A percentile compares a stretch with the other conserved stretches of the same genome.
Conservation (phyloP, 352 stramenopile genomes). For the Globisporangium cederbergense region DNA sequence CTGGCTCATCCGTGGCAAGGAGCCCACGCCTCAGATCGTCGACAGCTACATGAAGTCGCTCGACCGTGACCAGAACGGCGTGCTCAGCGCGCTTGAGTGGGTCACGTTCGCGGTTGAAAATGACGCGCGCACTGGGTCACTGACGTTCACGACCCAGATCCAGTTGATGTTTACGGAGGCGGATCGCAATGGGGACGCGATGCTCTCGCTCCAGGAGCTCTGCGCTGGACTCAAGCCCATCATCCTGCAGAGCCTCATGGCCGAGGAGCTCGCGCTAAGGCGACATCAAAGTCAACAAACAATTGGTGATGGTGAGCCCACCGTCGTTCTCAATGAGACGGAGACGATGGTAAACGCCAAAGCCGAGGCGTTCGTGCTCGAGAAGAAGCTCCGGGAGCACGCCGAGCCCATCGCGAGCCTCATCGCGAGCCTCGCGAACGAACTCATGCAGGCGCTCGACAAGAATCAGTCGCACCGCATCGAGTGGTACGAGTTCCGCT, state of each 20-base stretch:
- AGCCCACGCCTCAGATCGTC: constrained; percentile 35
- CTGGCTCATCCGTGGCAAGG: constrained; percentile 66
- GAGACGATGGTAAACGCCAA: not conserved
- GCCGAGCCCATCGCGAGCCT: constrained; percentile 32
- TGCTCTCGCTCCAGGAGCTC: constrained; percentile 54
- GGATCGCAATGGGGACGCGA: constrained; percentile 52
- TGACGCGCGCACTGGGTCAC: constrained; percentile 33
- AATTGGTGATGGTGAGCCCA: not conserved
- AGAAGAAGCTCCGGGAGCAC: constrained; percentile 10
- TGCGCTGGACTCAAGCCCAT: constrained; percentile 38
- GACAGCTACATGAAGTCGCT: constrained; percentile 62
- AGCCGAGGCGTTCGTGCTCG: not conserved
- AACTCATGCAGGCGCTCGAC: constrained; percentile 55
- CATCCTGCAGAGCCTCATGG: constrained; percentile 27
- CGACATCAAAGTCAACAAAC: not conserved
- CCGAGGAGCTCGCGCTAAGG: not conserved
- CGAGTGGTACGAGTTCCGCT: constrained; percentile 76
- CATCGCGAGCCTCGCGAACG: constrained; percentile 42
- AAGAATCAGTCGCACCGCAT: constrained; percentile 54
- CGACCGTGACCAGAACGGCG: constrained; percentile 43
- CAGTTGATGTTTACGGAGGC: constrained; percentile 53
- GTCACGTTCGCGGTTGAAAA: constrained; percentile 60
- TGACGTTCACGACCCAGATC: constrained; percentile 47
- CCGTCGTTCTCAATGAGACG: not conserved
- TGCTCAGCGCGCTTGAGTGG: constrained; percentile 61